A percentile compares a stretch with the other conserved stretches of the same genome.
These are phyloP conservation scores for Talaromyces verruculosus DNA, from an alignment of 2,329 filamentous ascomycete genomes.

Conservation along the genomic window DNA sequence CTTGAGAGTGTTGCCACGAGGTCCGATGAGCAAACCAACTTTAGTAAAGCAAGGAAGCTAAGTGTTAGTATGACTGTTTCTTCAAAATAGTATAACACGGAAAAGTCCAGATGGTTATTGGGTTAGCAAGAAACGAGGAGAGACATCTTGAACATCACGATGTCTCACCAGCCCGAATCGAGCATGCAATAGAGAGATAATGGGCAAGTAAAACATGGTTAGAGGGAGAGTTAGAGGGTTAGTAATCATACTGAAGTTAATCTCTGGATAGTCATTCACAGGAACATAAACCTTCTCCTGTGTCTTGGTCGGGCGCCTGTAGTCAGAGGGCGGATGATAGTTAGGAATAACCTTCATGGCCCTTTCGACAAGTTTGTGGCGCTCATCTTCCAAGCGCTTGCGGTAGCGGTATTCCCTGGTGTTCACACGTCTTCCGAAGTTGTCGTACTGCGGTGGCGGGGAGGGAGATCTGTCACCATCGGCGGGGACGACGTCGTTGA, in stretches of 20 bases:
- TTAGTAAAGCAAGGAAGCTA: conserved; percentile 73
- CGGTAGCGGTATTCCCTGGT: conserved; percentile 98
- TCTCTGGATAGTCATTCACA: conserved; percentile 99
- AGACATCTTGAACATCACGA: conserved; percentile 37
- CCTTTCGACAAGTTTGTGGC: conserved; percentile 97
- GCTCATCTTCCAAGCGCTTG: conserved; percentile 96
- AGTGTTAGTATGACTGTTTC: conserved; percentile 74
- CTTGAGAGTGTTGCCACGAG: conserved; percentile 98
- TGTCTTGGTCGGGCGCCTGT: conserved; percentile 97
- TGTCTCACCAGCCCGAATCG: conserved; percentile 43
- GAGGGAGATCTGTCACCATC: conserved; percentile 96
- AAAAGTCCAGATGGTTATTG: conserved; percentile 29
- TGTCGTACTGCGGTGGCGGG: conserved; percentile 95
- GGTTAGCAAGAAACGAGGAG: conserved; percentile 47
- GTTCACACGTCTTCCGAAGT: conserved; percentile 98
- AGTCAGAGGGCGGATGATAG: conserved; percentile 98
- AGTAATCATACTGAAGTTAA: conserved; percentile 99
- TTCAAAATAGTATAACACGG: conserved; percentile 29
- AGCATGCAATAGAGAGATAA: conserved; percentile 40
- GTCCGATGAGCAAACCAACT: conserved; percentile 99
- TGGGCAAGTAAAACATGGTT: conserved; percentile 51
- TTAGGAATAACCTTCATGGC: conserved; percentile 99
- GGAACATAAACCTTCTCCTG: conserved; percentile 99
- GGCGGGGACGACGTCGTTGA: conserved; percentile 96
- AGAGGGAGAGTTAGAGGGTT: conserved; percentile 81